These are phyloP conservation scores for Pinus taeda DNA, from an alignment of 75 land plant species.

Conservation along the genomic window DNA sequence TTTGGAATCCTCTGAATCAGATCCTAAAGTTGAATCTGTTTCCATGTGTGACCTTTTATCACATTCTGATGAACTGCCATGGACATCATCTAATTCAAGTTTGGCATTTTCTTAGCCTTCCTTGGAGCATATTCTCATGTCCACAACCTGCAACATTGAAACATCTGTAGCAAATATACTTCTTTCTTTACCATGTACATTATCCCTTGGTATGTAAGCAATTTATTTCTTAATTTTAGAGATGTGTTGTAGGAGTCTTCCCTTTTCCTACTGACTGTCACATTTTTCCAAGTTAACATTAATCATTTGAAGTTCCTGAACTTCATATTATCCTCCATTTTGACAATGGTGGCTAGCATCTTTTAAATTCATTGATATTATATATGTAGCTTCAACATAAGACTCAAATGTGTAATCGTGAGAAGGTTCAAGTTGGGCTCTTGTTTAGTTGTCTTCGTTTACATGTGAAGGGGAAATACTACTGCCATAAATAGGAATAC, in stretches of 20 bases:
- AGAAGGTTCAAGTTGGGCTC: background rate
- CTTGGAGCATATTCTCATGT: background rate
- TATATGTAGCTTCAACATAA: background rate
- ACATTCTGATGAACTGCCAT: slow-evolving; percentile 19
- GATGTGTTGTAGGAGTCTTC: background rate
- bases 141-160: background rate
- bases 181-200: background rate
- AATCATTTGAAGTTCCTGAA: no score
- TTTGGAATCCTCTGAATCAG: slow-evolving; percentile 54
- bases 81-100: background rate
- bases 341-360: background rate
- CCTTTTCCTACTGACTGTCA: background rate
- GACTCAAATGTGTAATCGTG: background rate
- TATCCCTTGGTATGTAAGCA: background rate
- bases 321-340: background rate
- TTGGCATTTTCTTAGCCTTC: background rate
- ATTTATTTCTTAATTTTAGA: background rate
- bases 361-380: no score
- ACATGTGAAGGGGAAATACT: background rate
- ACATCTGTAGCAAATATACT: background rate
- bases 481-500: background rate
- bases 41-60: slow-evolving; percentile 40
- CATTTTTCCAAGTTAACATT: background rate
- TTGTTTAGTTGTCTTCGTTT: background rate
- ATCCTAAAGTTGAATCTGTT: slow-evolving; percentile 33